Evolutionary conservation across 441 rosid genomes (phyloP).

Genomic region (Pelargonium citronellum): DNA sequence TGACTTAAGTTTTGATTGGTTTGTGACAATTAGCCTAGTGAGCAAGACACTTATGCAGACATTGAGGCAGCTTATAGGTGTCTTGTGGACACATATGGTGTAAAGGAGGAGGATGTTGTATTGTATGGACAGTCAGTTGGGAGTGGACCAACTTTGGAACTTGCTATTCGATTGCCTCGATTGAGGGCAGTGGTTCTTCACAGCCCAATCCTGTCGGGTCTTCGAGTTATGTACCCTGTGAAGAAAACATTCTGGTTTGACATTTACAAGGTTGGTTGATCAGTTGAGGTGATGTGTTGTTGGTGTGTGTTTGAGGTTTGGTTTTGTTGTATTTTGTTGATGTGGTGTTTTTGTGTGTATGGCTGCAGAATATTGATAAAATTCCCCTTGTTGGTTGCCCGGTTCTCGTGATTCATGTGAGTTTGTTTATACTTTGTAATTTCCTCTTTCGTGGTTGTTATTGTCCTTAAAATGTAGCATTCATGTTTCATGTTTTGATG

Average conservation of each 20-base stretch:
- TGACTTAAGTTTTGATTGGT: constrained; percentile 7
- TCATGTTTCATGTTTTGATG: neutral
- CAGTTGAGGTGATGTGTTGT: too few relatives aligned
- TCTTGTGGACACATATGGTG: constrained; percentile 51
- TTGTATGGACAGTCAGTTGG: constrained; percentile 35
- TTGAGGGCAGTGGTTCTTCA: constrained; percentile 58
- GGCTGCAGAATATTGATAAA: constrained; percentile 58
- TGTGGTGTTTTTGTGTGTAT: neutral
- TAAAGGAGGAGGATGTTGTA: constrained; percentile 54
- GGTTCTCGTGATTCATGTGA: constrained; percentile 65
- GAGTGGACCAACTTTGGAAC: constrained; percentile 59
- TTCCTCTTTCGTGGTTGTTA: constrained; percentile 12
- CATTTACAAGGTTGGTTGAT: constrained; percentile 49
- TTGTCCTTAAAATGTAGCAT: neutral
- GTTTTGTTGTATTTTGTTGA: neutral
- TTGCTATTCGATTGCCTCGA: constrained; percentile 46
- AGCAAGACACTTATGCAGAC: constrained; percentile 60
- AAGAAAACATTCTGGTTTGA: constrained; percentile 61
- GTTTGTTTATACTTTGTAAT: constrained; percentile 16
- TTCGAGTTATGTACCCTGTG: constrained; percentile 65
- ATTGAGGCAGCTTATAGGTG: constrained; percentile 65
- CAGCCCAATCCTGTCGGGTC: constrained; percentile 61
- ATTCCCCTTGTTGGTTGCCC: constrained; percentile 56
- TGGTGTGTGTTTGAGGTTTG: too few relatives aligned
- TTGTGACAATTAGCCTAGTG: constrained; percentile 43